phyloP scores from a whole-genome alignment of 1,284 basidiomycete genomes.

The Golubevia sp. region DNA sequence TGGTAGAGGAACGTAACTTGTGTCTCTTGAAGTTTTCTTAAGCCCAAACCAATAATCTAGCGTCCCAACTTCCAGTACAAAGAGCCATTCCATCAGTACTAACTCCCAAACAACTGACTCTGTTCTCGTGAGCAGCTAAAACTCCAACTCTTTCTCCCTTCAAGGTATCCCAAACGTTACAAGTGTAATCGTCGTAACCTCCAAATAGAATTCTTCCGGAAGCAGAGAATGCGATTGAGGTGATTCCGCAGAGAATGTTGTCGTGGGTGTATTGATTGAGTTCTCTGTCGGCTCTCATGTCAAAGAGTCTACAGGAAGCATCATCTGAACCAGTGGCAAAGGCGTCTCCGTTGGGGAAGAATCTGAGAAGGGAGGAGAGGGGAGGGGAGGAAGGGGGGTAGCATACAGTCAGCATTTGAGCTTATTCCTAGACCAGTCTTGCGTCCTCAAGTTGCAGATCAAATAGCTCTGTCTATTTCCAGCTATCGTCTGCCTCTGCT shows the following conservation, averaged over 20 bases:
- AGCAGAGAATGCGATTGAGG: conserved; percentile 95
- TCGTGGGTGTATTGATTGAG: conserved; percentile 96
- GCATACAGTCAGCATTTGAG: background rate
- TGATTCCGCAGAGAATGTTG: conserved; percentile 97
- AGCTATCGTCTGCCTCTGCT: no score
- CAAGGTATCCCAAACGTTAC: conserved; percentile 98
- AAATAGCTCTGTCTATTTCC: no score
- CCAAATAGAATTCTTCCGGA: conserved; percentile 96
- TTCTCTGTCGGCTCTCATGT: conserved; percentile 95
- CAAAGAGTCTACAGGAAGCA: conserved; percentile 95
- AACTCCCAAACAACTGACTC: conserved; percentile 94
- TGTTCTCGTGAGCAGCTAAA: conserved; percentile 94
- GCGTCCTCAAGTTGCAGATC: no score
- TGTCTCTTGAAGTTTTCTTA: no score
- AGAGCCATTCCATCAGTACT: conserved; percentile 95
- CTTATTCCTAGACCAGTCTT: no score
- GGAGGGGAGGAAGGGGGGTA: conserved; percentile 17
- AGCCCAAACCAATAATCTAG: no score
- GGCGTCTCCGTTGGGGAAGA: conserved; percentile 98
- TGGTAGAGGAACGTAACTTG: no score
- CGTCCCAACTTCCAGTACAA: conserved; percentile 98
- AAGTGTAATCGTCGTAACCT: conserved; percentile 99
- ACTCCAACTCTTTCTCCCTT: conserved; percentile 97
- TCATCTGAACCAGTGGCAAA: conserved; percentile 99
- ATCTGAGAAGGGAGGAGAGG: conserved; percentile 66